These are phyloP conservation scores for Fusarium vanettenii DNA, from an alignment of 2,329 filamentous ascomycete genomes.

Conservation along the genomic window DNA sequence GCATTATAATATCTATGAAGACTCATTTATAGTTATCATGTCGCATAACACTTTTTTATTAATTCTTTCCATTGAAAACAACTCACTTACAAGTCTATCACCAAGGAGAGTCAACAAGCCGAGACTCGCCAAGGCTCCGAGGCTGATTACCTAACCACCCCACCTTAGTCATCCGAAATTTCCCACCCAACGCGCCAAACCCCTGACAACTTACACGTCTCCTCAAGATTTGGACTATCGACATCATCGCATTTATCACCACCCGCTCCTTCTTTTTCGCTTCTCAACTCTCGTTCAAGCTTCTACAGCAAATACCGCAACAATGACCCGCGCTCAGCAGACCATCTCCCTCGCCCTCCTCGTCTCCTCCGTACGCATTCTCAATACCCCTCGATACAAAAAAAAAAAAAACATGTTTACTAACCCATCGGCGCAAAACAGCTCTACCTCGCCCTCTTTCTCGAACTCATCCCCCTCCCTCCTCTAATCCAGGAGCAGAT, in stretches of 20 bases:
- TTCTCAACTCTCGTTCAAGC: constrained; percentile 12
- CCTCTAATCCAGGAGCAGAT: constrained; percentile 83
- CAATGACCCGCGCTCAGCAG: constrained; percentile 94
- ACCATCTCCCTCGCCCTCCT: constrained; percentile 89
- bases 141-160: constrained; percentile 16
- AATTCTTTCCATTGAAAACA: too few species aligned
- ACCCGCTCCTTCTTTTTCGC: constrained; percentile 1
- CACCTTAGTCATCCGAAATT: constrained; percentile 30
- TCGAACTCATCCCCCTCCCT: constrained; percentile 85
- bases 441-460: constrained; percentile 90
- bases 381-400: neutral
- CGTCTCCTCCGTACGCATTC: constrained; percentile 84
- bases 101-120: neutral
- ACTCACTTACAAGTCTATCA: too few species aligned
- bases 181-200: constrained; percentile 23
- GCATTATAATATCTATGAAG: too few species aligned
- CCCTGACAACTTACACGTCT: constrained; percentile 46
- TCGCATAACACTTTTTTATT: too few species aligned
- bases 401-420: neutral
- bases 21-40: too few species aligned
- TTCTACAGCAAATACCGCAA: constrained; percentile 47
- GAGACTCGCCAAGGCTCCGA: neutral
- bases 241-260: constrained; percentile 18
- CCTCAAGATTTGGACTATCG: constrained; percentile 36
- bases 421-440: constrained; percentile 64